A percentile compares a stretch with the other conserved stretches of the same genome.
phyloP scores from a whole-genome alignment of 352 stramenopile genomes.

The Pythium dissotocum region DNA sequence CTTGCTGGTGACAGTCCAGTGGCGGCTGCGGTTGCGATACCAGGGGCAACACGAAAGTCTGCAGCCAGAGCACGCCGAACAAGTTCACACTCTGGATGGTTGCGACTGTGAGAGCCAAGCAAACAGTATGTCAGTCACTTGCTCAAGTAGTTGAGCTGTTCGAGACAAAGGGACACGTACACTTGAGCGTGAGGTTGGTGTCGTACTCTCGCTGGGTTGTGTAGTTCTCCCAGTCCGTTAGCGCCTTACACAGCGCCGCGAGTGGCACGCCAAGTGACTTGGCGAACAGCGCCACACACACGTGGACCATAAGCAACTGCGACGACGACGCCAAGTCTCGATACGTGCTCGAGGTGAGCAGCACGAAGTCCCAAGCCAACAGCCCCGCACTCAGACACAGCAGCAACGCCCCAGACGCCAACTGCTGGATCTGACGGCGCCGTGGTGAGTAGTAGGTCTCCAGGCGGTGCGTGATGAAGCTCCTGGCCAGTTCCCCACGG shows the following conservation, averaged over 20 bases:
- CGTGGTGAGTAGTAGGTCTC: slow-evolving; percentile 47
- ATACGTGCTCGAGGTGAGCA: slow-evolving; percentile 44
- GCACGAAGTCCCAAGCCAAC: slow-evolving; percentile 30
- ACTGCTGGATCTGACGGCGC: slow-evolving; percentile 32
- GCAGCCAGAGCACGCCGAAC: slow-evolving; percentile 56
- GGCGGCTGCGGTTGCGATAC: slow-evolving; percentile 13
- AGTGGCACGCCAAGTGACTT: slow-evolving; percentile 36
- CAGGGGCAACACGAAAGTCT: slow-evolving; percentile 48
- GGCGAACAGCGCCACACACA: slow-evolving; percentile 43
- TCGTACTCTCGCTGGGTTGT: slow-evolving; percentile 65
- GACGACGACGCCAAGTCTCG: slow-evolving; percentile 19
- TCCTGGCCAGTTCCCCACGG: slow-evolving; percentile 48
- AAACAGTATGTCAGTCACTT: neutral
- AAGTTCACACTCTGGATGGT: slow-evolving; percentile 64
- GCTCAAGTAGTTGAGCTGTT: neutral
- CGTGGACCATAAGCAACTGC: slow-evolving; percentile 29
- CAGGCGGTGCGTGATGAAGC: slow-evolving; percentile 51
- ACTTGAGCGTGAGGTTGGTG: slow-evolving; percentile 78
- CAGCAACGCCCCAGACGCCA: slow-evolving; percentile 29
- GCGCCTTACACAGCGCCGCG: slow-evolving; percentile 24
- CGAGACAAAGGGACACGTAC: slow-evolving; percentile 28
- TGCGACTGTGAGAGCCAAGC: slow-evolving; percentile 31
- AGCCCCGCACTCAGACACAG: slow-evolving; percentile 30
- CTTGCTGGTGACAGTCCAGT: slow-evolving; percentile 47
- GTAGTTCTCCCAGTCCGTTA: slow-evolving; percentile 81